Evolutionary conservation across 2,329 filamentous ascomycete species (phyloP), one percentile per base, ranked within the genome.

Genomic region (Alternaria burnsii): DNA sequence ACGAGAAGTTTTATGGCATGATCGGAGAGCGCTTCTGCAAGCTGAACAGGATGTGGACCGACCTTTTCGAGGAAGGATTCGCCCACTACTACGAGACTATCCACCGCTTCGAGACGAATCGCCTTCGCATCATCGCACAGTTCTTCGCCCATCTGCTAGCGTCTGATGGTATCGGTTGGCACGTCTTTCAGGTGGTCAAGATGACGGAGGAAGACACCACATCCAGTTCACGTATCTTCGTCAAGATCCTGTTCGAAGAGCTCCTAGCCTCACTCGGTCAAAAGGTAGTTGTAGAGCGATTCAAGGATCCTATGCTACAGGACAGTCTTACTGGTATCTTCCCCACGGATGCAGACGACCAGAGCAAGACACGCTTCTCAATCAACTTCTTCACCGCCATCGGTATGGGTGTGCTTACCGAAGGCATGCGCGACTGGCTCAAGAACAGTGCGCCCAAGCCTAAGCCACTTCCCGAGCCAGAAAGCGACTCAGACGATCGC

Each of bases 301-400:
- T 97, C 80, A 93, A 97, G 69, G 91, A 95, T 43, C 73, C 74
- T 3, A 86, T 88, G 51, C 83, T 98, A 40, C 89, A 90, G 62
- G 88, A 93, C 51, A 91, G 87, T 76, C 88, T 97, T 60, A 88
- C 90, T 40, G 94, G 94, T 30, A 82, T 99, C 43, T 98, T 99
- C 84, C 95, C 95, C 0, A 90, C 84, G 62, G 94, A 98, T 77
- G 92, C 71, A n/a, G 69, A 72, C 61, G 92, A 93, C 72, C 88
- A 93, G 24, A 89, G 92, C 75, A 95, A 97, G 79, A 93, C 94
- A 40, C 89, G 94, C 55, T 99, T 99, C 84, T 92, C 94, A 52
- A 97, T 99, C 88, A 99, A 99, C 81, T 99, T 97, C 85, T 98
- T 99, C 79, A 99, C 95, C 10, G 95, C 93, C 72, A 97, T 99